These are phyloP conservation scores for Verticillium alfalfae DNA, from an alignment of 2,329 filamentous ascomycete genomes.

Conservation along the genomic window DNA sequence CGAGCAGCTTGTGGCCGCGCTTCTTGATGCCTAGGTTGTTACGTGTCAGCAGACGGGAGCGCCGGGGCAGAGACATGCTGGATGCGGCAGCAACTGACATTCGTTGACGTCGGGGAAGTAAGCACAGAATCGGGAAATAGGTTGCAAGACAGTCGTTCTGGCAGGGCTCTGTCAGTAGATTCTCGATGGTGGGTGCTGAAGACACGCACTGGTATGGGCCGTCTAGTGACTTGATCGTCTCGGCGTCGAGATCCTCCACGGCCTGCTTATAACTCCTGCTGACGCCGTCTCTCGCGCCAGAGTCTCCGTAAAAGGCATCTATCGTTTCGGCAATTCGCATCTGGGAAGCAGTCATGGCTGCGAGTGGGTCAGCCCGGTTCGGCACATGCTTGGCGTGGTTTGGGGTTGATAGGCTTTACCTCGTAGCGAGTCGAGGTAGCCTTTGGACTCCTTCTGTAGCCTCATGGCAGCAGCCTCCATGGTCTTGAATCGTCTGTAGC, in stretches of 20 bases:
- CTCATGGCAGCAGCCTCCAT: constrained; percentile 93
- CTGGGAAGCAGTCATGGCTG: constrained; percentile 97
- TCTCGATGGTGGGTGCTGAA: too few relatives aligned
- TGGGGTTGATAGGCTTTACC: constrained; percentile 38
- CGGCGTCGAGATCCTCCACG: constrained; percentile 93
- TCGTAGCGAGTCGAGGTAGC: constrained; percentile 92
- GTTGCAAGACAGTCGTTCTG: constrained; percentile 87
- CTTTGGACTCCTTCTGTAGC: constrained; percentile 95
- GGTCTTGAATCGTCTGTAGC: constrained; percentile 78
- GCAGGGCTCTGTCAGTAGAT: constrained; percentile 13
- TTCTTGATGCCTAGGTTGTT: constrained; percentile 78
- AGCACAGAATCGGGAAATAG: constrained; percentile 91
- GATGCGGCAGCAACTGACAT: constrained; percentile 47
- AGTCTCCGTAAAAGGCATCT: constrained; percentile 97
- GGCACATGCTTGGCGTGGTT: constrained; percentile 7
- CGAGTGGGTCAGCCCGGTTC: not conserved
- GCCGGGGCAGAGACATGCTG: not conserved
- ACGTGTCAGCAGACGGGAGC: not conserved
- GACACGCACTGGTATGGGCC: constrained; percentile 73
- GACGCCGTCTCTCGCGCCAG: constrained; percentile 89
- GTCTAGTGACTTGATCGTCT: constrained; percentile 97
- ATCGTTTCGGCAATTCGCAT: constrained; percentile 99
- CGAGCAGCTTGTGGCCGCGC: constrained; percentile 94
- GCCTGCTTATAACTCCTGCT: constrained; percentile 97
- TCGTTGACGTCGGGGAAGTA: constrained; percentile 99